Conservation (phyloP, 2,329 filamentous ascomycete genomes). For the Arachnopeziza araneosa region DNA sequence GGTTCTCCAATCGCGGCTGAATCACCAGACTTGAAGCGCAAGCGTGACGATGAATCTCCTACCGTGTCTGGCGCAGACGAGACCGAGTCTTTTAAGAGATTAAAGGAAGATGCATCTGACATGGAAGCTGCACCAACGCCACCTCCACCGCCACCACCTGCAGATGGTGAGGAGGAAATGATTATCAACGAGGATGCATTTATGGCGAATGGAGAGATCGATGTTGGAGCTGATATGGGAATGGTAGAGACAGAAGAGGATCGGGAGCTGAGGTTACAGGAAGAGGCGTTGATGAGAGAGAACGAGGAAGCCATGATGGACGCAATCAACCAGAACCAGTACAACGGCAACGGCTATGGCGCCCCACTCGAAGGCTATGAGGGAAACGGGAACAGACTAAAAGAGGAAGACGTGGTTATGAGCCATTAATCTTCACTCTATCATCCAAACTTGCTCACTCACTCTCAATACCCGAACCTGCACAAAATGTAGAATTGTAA, state of each 20-base stretch:
- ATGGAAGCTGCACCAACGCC: constrained; percentile 21
- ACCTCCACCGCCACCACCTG: constrained; percentile 17
- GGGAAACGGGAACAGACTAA: neutral
- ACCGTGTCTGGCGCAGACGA: constrained; percentile 5
- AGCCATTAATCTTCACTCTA: neutral
- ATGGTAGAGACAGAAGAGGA: constrained; percentile 20
- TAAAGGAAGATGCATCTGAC: constrained; percentile 22
- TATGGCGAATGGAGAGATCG: neutral
- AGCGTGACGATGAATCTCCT: constrained; percentile 46
- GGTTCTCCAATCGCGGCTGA: constrained; percentile 36
- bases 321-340: neutral
- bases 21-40: constrained; percentile 50
- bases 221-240: neutral
- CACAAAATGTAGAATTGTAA: neutral
- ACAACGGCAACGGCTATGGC: too few species aligned
- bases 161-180: constrained; percentile 1
- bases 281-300: constrained; percentile 24
- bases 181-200: neutral
- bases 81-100: constrained; percentile 23
- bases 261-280: constrained; percentile 17
- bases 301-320: constrained; percentile 17
- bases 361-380: neutral
- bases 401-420: neutral
- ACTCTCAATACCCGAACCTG: neutral
- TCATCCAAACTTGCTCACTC: neutral